Percentiles rank a stretch among this genome's conserved stretches.
These are phyloP conservation scores for Fragaria nilgerrensis DNA, from an alignment of 306 rosid species.

Conservation along the genomic window DNA sequence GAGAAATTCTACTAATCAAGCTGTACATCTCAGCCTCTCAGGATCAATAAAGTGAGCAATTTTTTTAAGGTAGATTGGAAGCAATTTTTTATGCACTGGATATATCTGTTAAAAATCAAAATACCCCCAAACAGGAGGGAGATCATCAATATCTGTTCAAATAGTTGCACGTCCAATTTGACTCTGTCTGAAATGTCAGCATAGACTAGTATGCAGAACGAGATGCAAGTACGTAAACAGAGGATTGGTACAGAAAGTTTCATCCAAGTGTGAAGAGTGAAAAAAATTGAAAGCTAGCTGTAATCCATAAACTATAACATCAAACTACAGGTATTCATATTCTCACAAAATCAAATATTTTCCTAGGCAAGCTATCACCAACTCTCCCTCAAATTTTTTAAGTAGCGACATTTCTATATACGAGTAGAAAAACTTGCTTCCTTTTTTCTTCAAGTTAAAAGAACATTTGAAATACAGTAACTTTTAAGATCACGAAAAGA, in stretches of 20 bases:
- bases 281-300: no score
- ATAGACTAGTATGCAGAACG: not conserved
- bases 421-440: not conserved
- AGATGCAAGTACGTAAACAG: not conserved
- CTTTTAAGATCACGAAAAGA: not conserved
- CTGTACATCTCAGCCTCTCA: not conserved
- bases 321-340: not conserved
- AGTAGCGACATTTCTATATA: not conserved
- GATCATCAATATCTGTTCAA: slow-evolving; percentile 10
- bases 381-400: not conserved
- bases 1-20: not conserved
- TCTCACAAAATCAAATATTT: not conserved
- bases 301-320: not conserved
- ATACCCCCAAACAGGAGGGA: slow-evolving; percentile 9
- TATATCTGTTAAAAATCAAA: not conserved
- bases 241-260: not conserved
- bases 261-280: not conserved
- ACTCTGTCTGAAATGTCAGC: slow-evolving; percentile 7
- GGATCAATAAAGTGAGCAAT: not conserved
- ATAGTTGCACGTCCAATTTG: not conserved
- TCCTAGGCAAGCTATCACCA: not conserved
- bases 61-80: not conserved
- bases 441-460: not conserved
- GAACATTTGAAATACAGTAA: no score
- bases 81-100: not conserved